Evolutionary conservation across 2,329 filamentous ascomycete genomes (phyloP).

Genomic region (Colletotrichum camelliae): DNA sequence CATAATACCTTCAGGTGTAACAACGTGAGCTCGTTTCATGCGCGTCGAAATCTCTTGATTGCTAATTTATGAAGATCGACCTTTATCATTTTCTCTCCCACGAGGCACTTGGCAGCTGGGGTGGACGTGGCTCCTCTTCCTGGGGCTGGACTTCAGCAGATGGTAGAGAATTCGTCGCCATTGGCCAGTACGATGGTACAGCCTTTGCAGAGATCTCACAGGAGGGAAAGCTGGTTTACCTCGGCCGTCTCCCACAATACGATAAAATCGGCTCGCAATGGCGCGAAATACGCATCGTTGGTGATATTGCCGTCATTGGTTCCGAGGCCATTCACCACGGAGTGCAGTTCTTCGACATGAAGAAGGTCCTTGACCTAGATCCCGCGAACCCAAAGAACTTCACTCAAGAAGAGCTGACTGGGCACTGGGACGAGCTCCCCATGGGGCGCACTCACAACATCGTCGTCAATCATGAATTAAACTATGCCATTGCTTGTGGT

Average conservation of each 20-base stretch:
- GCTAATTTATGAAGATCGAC: constrained; percentile 27
- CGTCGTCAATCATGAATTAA: constrained; percentile 51
- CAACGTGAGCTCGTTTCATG: constrained; percentile 37
- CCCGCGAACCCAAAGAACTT: constrained; percentile 47
- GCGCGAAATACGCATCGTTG: constrained; percentile 55
- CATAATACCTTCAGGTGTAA: constrained; percentile 53
- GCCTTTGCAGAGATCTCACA: constrained; percentile 58
- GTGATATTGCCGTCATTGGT: constrained; percentile 42
- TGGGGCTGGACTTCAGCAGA: constrained; percentile 60
- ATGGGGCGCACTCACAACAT: constrained; percentile 50
- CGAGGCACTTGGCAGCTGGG: constrained; percentile 36
- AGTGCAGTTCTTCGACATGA: constrained; percentile 69
- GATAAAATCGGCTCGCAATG: constrained; percentile 50
- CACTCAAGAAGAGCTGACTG: constrained; percentile 45
- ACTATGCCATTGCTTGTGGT: constrained; percentile 49
- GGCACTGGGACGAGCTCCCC: constrained; percentile 45
- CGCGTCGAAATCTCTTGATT: too few species aligned
- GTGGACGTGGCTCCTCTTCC: constrained; percentile 41
- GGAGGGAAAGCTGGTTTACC: constrained; percentile 55
- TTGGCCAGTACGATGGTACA: constrained; percentile 59
- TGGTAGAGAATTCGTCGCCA: constrained; percentile 59
- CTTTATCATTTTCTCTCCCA: constrained; percentile 43
- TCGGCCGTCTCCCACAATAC: constrained; percentile 57
- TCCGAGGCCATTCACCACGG: constrained; percentile 54
- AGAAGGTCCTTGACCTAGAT: constrained; percentile 56